Conservation (phyloP, 371 early-diverging fungal genomes). For the Actinomortierella wolfii region DNA sequence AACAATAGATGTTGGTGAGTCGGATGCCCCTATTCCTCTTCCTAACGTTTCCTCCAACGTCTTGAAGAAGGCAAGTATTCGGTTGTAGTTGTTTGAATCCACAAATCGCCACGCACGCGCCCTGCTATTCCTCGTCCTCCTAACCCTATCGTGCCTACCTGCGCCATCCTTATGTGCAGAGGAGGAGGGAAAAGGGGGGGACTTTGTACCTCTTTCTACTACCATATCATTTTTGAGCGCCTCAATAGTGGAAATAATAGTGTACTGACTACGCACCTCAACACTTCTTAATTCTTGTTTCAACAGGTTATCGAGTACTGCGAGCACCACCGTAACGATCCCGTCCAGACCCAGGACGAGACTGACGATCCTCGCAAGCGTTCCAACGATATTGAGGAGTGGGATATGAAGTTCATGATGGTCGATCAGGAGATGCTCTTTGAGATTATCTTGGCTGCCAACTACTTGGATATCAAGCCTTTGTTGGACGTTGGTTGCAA, state of each 20-base stretch:
- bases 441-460: slow-evolving; percentile 86
- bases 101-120: too few relatives aligned
- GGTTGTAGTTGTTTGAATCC: too few relatives aligned
- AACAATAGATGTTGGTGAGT: slow-evolving; percentile 74
- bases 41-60: slow-evolving; percentile 77
- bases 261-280: not conserved
- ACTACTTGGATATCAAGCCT: slow-evolving; percentile 96
- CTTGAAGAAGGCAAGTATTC: slow-evolving; percentile 63
- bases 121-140: too few relatives aligned
- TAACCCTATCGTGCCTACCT: too few relatives aligned
- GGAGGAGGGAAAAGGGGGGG: not conserved
- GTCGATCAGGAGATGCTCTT: slow-evolving; percentile 81
- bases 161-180: not conserved
- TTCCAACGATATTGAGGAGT: slow-evolving; percentile 75
- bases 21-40: slow-evolving; percentile 75
- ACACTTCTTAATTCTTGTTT: not conserved
- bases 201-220: too few relatives aligned
- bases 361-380: slow-evolving; percentile 65
- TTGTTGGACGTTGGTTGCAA: slow-evolving; percentile 95
- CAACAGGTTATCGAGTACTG: slow-evolving; percentile 80
- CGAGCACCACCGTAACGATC: slow-evolving; percentile 77
- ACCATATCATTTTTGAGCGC: too few relatives aligned
- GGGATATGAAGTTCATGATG: slow-evolving; percentile 83
- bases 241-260: not conserved
- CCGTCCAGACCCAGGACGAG: slow-evolving; percentile 57